Base-by-base conservation (phyloP, 768 basidiomycete genomes). In the Mycena rebaudengoi region DNA sequence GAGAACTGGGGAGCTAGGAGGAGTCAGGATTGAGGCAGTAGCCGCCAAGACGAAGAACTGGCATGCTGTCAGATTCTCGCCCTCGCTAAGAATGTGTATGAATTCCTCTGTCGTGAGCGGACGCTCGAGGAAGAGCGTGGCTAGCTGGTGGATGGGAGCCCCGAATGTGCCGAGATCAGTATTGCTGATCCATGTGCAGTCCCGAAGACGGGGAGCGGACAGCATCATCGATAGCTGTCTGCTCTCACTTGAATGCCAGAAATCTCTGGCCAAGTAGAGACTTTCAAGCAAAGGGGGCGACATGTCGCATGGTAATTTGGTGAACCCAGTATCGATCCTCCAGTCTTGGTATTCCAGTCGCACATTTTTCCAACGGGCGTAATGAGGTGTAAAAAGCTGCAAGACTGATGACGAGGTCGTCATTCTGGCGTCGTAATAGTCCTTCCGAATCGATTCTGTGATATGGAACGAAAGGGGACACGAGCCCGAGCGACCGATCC, bases 81-180 rank as follows among this genome's bases (percentile, higher is more conserved):
- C 65, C 8, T 62, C 65, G n/a, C 55, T 64, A n/a, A 73, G 59
- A 35, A 71, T 69, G 40, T 62, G 62, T 41, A 72, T 62, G 14
- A 65, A 67, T 32, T 74, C 70, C 7, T 68, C 65, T 21, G 70
- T 39, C 2, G 65, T 43, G 14, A 74, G 50, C 14, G 69, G 62
- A 28, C 70, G 69, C 44, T 71, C 67, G 18, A 77, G 65, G 13
- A 65, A 64, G 44, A 76, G 67, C 25, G 62, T 64, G 28, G 67
- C 62, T 16, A 77, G 66, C 53, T 75, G 73, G 1, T 70, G 60
- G 72, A 73, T 74, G 7, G 74, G 73, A 26, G 75, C 67, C n/a
- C 46, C 53, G 41, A 74, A 57, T 10, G 58, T 64, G 40, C 67
- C 65, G 33, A 67, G 52, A 32, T 59, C 58, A 23, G 63, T 66